Evolutionary conservation across 2,329 filamentous ascomycete species (phyloP), one percentile per base, ranked within the genome.

Genomic region (Nemania serpens): DNA sequence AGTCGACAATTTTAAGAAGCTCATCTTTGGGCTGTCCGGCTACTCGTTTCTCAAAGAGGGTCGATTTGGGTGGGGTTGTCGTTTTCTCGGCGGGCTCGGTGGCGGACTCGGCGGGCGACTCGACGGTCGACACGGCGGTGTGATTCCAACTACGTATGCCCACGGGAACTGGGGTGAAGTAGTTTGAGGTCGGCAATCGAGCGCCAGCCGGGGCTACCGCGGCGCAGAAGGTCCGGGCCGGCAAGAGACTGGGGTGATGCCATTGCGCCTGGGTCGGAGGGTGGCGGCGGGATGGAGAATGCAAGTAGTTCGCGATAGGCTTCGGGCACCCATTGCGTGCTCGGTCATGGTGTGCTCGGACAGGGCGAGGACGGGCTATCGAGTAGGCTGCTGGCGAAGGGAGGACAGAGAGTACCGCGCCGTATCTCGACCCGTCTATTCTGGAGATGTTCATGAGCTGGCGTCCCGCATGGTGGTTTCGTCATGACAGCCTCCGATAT

Each of bases 401-500:
- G 74, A 77, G 77, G 75, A 75, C 77, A 69, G 78, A 77, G 72
- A 82, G 76, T 75, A 84, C 79, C 73, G 82, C 81, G 79, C 81
- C 78, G 77, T 80, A 84, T 78, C 83, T 80, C 78, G 82, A 82
- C 79, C 82, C 77, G 76, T 86, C 82, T 76, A 85, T 80, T 82
- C 78, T 81, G 70, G 80, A 76, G 77, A 81, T 77, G 82, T 81
- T 86, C 84, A 87, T 87, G 82, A 78, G 83, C 76, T 79, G 77
- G 55, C 34, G 55, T 77, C 80, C 78, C 74, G 75, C 72, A 74
- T 74, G 64, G 63, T 74, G 66, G 67, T 70, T 67, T 61, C 63
- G 66, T 71, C 71, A 73, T 71, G 69, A 74, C 70, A 71, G 62
- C 69, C 67, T 29, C 25, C 25, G 25, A 29, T 29, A 29, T 29